Percentiles rank a stretch among this genome's conserved stretches.
These are phyloP conservation scores for Mycosphaerelloides madeirae DNA, from an alignment of 2,329 filamentous ascomycete genomes.

Conservation along the genomic window DNA sequence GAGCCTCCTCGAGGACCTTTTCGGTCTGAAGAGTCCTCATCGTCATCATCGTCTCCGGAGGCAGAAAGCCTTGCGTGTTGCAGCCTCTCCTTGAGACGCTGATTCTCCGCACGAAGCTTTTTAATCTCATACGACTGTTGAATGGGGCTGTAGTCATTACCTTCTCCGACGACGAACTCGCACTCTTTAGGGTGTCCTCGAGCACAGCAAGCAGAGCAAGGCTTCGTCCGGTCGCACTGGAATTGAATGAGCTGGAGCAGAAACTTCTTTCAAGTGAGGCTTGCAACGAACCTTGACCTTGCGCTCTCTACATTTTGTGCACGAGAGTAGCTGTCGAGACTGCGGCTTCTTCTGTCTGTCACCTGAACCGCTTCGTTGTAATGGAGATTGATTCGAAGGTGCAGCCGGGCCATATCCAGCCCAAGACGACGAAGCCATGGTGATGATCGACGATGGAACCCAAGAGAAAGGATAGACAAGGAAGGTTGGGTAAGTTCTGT, in stretches of 20 bases:
- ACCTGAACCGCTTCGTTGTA: conserved; percentile 18
- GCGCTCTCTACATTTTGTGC: conserved; percentile 46
- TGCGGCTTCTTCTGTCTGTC: conserved; percentile 39
- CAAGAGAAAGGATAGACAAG: not conserved
- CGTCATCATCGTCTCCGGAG: conserved; percentile 38
- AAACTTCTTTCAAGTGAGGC: conserved; percentile 3
- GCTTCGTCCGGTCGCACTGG: conserved; percentile 47
- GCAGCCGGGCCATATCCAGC: conserved; percentile 24
- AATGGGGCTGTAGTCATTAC: conserved; percentile 44
- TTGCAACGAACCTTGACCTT: conserved; percentile 42
- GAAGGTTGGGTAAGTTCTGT: no score
- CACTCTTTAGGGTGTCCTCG: conserved; percentile 46
- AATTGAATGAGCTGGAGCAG: conserved; percentile 8
- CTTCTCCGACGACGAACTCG: conserved; percentile 43
- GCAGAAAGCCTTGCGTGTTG: conserved; percentile 27
- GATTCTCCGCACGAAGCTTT: conserved; percentile 43
- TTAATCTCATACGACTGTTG: conserved; percentile 46
- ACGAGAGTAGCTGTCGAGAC: conserved; percentile 43
- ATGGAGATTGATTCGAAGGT: conserved; percentile 19
- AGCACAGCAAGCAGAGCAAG: conserved; percentile 47
- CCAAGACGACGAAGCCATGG: conserved; percentile 29
- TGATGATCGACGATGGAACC: conserved; percentile 5
- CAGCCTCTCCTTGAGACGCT: conserved; percentile 41
- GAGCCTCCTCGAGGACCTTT: conserved; percentile 18
- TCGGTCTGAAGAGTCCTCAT: conserved; percentile 25